Evolutionary conservation across 2,329 filamentous ascomycete species (phyloP).

Genomic region (Fusarium marasasianum): DNA sequence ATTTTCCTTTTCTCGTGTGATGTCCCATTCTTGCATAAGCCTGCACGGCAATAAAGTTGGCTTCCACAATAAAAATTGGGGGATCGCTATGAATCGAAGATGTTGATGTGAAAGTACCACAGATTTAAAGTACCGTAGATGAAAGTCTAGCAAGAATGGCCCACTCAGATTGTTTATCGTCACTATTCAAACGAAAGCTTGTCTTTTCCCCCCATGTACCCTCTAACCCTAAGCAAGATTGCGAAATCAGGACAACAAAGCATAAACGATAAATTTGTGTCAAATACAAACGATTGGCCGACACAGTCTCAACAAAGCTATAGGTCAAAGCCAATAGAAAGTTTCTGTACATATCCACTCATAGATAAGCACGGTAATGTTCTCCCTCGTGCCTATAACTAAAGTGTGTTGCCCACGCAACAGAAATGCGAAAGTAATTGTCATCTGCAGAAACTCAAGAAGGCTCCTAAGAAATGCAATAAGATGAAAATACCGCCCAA

Average conservation of each 20-base stretch:
- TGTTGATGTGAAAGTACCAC: fast-evolving
- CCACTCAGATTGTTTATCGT: not conserved
- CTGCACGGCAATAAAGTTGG: fast-evolving
- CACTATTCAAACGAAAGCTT: not conserved
- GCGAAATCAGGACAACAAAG: too few species aligned
- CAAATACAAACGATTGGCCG: fast-evolving
- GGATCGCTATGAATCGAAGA: too few species aligned
- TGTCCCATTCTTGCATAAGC: fast-evolving
- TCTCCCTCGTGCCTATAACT: fast-evolving
- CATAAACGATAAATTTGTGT: not conserved
- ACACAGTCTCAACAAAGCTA: fast-evolving
- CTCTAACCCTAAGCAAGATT: not conserved
- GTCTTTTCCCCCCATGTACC: too few species aligned
- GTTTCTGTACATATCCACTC: not conserved
- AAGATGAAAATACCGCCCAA: fast-evolving
- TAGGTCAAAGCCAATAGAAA: fast-evolving
- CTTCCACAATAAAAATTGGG: fast-evolving
- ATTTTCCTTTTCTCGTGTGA: not conserved
- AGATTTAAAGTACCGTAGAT: not conserved
- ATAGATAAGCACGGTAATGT: fast-evolving
- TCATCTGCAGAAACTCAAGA: not conserved
- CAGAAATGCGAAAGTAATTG: too few species aligned
- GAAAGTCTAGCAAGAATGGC: not conserved
- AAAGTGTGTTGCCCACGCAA: fast-evolving
- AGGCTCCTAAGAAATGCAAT: too few species aligned